phyloP scores from a whole-genome alignment of 208 protist genomes.

The Crithidia fasciculata region DNA sequence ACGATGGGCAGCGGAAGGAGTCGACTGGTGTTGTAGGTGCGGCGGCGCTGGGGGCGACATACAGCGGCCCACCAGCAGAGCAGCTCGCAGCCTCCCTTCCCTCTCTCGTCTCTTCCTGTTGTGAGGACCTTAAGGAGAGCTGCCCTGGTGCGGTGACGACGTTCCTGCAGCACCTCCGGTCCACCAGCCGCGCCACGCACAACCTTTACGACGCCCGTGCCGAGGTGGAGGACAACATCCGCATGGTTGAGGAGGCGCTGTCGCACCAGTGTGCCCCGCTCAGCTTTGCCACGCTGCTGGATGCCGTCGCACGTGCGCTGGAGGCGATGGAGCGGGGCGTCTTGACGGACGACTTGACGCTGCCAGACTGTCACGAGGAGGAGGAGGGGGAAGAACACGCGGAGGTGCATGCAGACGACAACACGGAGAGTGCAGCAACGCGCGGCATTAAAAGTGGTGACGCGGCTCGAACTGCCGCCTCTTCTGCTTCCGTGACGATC shows the following conservation, averaged over 20 bases:
- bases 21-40: too few species aligned
- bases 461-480: too few species aligned
- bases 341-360: constrained; percentile 37
- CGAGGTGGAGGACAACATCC: constrained; percentile 72
- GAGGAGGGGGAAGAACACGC: not conserved
- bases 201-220: constrained; percentile 35
- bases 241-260: constrained; percentile 48
- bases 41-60: too few species aligned
- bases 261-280: constrained; percentile 53
- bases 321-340: constrained; percentile 67
- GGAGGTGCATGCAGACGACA: not conserved
- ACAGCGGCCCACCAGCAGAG: too few species aligned
- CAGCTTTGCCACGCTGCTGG: constrained; percentile 59
- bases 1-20: not conserved
- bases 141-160: constrained; percentile 7
- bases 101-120: constrained; percentile 2
- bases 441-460: too few species aligned
- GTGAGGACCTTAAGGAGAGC: constrained; percentile 10
- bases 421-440: too few species aligned
- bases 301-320: constrained; percentile 52
- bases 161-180: constrained; percentile 24
- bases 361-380: constrained; percentile 44
- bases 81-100: not conserved
- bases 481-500: too few species aligned
- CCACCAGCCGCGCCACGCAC: constrained; percentile 19